A percentile compares a stretch with the other conserved stretches of the same genome.
Evolutionary conservation across 2,329 filamentous ascomycete genomes (phyloP).

Genomic region (Paecilomyces dactylethromorphus): DNA sequence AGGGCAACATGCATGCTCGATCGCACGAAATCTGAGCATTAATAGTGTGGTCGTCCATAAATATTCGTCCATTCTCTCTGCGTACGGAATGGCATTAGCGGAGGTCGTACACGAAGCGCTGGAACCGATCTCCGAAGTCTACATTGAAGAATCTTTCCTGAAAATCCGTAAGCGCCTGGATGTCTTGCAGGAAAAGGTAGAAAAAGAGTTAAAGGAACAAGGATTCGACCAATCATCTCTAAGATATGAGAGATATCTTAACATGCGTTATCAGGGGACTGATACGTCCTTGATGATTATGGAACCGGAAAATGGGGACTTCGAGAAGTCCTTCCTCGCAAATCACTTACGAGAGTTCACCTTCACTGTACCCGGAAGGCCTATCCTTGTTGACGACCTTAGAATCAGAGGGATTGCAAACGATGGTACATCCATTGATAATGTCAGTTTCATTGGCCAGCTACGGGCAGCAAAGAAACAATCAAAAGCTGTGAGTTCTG

Average conservation of each 20-base stretch:
- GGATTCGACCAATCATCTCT: slow-evolving; percentile 38
- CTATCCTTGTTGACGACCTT: slow-evolving; percentile 85
- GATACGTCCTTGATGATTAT: slow-evolving; percentile 45
- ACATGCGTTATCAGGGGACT: slow-evolving; percentile 46
- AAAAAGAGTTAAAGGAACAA: slow-evolving; percentile 33
- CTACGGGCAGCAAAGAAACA: neutral
- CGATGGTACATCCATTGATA: slow-evolving; percentile 32
- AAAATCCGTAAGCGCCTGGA: neutral
- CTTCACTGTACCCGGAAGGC: slow-evolving; percentile 74
- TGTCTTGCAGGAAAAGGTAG: neutral
- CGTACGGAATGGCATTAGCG: slow-evolving; percentile 85
- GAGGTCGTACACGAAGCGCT: slow-evolving; percentile 76
- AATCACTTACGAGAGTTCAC: slow-evolving; percentile 90
- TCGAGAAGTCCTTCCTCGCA: slow-evolving; percentile 72
- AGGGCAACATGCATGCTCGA: slow-evolving; percentile 83
- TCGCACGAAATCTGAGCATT: slow-evolving; percentile 75
- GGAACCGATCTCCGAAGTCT: neutral
- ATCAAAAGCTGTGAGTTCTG: neutral
- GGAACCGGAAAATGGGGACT: slow-evolving; percentile 67
- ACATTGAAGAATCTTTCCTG: neutral
- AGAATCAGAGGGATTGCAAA: slow-evolving; percentile 46
- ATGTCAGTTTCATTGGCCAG: neutral
- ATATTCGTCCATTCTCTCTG: slow-evolving; percentile 83
- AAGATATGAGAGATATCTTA: slow-evolving; percentile 39
- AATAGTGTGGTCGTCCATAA: slow-evolving; percentile 75